Percentiles rank a stretch among this genome's conserved stretches.
These are phyloP conservation scores for Aspergillus quadrilineatus DNA, from an alignment of 2,329 filamentous ascomycete genomes.

Conservation along the genomic window DNA sequence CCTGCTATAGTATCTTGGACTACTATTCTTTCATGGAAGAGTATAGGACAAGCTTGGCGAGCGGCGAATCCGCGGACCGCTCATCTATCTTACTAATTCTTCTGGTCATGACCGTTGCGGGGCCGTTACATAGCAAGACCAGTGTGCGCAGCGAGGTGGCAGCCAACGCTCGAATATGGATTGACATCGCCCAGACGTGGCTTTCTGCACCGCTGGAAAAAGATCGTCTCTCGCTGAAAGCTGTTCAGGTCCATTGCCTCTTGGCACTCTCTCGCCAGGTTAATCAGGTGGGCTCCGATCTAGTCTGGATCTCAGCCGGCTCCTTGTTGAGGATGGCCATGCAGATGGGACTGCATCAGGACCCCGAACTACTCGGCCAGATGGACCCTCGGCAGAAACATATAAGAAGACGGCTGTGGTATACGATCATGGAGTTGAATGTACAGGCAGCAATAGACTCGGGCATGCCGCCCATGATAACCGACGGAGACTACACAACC, in stretches of 20 bases:
- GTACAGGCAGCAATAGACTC: constrained; percentile 34
- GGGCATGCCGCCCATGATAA: constrained; percentile 30
- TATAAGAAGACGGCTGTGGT: constrained; percentile 35
- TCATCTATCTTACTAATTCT: constrained; percentile 21
- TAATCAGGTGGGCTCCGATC: constrained; percentile 26
- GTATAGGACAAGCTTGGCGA: constrained; percentile 22
- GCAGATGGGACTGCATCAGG: constrained; percentile 34
- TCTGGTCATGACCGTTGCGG: constrained; percentile 23
- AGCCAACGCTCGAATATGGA: constrained; percentile 14
- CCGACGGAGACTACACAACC: constrained; percentile 34
- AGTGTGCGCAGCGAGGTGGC: constrained; percentile 9
- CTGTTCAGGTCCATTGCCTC: constrained; percentile 22
- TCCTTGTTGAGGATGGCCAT: constrained; percentile 31
- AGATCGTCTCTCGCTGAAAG: constrained; percentile 17
- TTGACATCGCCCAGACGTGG: constrained; percentile 22
- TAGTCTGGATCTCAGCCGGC: constrained; percentile 36
- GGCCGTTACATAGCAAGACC: constrained; percentile 10
- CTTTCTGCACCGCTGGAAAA: constrained; percentile 24
- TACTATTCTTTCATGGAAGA: constrained; percentile 26
- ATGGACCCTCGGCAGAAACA: constrained; percentile 23
- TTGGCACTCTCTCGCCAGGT: constrained; percentile 21
- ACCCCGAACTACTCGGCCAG: constrained; percentile 25
- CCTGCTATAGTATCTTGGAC: constrained; percentile 31
- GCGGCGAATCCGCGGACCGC: constrained; percentile 9
- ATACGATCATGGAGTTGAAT: constrained; percentile 36